A percentile compares a stretch with the other conserved stretches of the same genome.
phyloP scores from a whole-genome alignment of 2,329 filamentous ascomycete genomes.

The Chaetomium strumarium region DNA sequence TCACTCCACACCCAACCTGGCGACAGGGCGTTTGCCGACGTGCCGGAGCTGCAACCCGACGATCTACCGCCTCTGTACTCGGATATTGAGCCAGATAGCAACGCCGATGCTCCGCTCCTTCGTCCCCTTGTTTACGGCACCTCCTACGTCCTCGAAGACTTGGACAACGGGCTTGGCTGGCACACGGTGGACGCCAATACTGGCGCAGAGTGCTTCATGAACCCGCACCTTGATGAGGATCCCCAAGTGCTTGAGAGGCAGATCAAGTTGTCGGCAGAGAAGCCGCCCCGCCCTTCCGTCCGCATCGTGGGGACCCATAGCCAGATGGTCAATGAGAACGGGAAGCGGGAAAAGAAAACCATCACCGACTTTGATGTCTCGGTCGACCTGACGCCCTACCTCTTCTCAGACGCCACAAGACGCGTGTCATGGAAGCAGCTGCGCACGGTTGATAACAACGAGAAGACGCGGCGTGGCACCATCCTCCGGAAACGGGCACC shows the following conservation, averaged over 20 bases:
- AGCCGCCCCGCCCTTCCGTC: conserved; percentile 49
- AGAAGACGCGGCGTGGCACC: conserved; percentile 60
- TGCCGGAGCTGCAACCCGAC: conserved; percentile 31
- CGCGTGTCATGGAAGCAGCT: conserved; percentile 39
- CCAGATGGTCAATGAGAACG: conserved; percentile 38
- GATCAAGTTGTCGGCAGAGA: conserved; percentile 37
- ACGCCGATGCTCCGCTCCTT: conserved; percentile 25
- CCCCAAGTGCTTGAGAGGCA: conserved; percentile 39
- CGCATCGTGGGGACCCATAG: conserved; percentile 49
- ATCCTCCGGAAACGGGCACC: conserved; percentile 48
- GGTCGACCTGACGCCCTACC: conserved; percentile 53
- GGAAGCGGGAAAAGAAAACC: conserved; percentile 40
- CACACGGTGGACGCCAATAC: conserved; percentile 28
- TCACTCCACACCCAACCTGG: conserved; percentile 28
- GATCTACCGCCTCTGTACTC: conserved; percentile 45
- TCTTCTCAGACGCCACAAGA: conserved; percentile 42
- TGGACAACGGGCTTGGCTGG: background rate
- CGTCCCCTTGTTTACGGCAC: conserved; percentile 22
- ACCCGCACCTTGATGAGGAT: conserved; percentile 41
- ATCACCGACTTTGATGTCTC: conserved; percentile 55
- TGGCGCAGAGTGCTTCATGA: conserved; percentile 39
- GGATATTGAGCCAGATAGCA: conserved; percentile 26
- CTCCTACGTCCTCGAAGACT: conserved; percentile 8
- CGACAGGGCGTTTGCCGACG: conserved; percentile 32
- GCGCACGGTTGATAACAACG: conserved; percentile 50